A percentile compares a stretch with the other conserved stretches of the same genome.
Evolutionary conservation across 345 rosid species (phyloP).

Genomic region (Eucalyptus marginata): DNA sequence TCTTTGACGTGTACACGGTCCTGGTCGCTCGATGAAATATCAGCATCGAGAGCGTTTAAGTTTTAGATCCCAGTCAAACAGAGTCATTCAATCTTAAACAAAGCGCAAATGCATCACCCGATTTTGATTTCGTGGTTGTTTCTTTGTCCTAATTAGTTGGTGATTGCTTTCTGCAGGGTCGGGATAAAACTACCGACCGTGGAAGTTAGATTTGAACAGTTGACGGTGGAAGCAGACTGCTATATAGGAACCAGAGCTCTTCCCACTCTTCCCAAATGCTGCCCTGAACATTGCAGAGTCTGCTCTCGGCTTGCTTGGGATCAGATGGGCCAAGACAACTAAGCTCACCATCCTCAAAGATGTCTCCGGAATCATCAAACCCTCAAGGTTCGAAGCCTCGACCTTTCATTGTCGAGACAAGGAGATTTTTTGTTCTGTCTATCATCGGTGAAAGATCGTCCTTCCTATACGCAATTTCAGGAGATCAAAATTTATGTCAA

Average conservation of each 20-base stretch:
- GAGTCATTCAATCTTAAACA: background rate
- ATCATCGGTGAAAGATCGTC: background rate
- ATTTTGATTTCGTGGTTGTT: background rate
- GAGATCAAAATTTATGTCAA: background rate
- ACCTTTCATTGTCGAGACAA: background rate
- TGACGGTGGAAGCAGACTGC: slow-evolving; percentile 67
- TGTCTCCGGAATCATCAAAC: slow-evolving; percentile 60
- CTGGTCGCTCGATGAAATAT: background rate
- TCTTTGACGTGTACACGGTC: background rate
- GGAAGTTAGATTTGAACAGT: slow-evolving; percentile 60
- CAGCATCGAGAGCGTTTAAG: background rate
- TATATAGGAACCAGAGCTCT: slow-evolving; percentile 73
- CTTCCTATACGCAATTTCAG: background rate
- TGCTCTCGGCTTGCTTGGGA: slow-evolving; percentile 40
- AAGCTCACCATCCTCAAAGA: slow-evolving; percentile 77
- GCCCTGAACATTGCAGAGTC: slow-evolving; percentile 64
- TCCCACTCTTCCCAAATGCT: slow-evolving; percentile 64
- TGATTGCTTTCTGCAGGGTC: slow-evolving; percentile 31
- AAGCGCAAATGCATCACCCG: background rate
- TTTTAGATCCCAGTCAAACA: background rate
- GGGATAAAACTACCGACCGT: slow-evolving; percentile 74
- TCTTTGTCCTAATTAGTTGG: background rate
- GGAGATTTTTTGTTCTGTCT: background rate
- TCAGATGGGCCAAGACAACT: slow-evolving; percentile 44
- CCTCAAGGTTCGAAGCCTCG: slow-evolving; percentile 31